Evolutionary conservation across 73 alveolate genomes (phyloP), one percentile per base, ranked within the genome.

Genomic region (Blepharisma japonicum): DNA sequence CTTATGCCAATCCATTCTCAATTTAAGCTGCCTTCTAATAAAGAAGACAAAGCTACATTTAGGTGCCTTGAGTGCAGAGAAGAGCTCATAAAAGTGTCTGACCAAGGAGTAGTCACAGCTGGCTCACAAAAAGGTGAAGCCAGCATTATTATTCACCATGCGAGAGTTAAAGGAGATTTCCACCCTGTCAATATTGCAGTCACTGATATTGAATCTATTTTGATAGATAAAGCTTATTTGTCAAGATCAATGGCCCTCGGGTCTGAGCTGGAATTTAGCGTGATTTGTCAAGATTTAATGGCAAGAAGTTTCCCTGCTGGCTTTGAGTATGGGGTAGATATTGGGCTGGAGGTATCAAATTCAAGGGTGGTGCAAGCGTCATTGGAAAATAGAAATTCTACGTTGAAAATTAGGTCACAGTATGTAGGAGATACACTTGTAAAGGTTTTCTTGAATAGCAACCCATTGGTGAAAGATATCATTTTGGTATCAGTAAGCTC

Each of bases 211-310:
- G 85, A 50, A 67, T 56, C 83, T 2, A 18, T 82, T 25, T 77
- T 80, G n/a, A 45, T 71, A 25, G 86, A 86, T 71, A 85, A 82
- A 51, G 79, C 87, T 8, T 86, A 86, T 47, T 45, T 71, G 48
- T 81, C 93, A 6, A 55, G 85, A 6, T 74, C 66, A 45, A 50
- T 86, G 47, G 90, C 93, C 5, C 70, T 86, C 46, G 93, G 93
- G n/a, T 71, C 89, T n/a, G 81, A 79, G 61, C 51, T 84, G 55
- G 67, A 82, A 7, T 47, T 86, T 18, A 77, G 70, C 5, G 50
- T 86, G 23, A 86, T 77, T 6, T 86, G 76, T 88, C 87, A 86
- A 54, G 86, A 86, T 53, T 82, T 77, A 45, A 82, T 81, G 46
- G 93, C 90, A 6, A 79, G 86, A 6, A 66, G 87, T 4, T 86